Base-by-base conservation (phyloP, 768 basidiomycete genomes). In the Boletus tylopilopsis region DNA sequence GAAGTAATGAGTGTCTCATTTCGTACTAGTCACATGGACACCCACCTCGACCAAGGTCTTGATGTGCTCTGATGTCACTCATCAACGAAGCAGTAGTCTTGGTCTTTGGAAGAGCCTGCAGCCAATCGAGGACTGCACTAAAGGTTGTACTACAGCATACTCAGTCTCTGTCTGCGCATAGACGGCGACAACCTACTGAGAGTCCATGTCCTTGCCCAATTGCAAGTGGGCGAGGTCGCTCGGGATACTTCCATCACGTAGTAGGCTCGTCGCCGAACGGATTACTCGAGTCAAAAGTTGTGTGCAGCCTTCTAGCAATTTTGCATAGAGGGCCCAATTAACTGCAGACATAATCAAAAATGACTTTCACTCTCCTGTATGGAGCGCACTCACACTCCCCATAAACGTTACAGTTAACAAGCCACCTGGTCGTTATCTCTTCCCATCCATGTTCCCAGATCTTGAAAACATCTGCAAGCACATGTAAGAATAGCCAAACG, bases 291-390 rank as follows among this genome's bases (percentile, higher is more conserved):
- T 78, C 30, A 83, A 60, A 11, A 81, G 55, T 1, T 50, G 57
- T 15, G 77, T 56, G 6, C 69, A 67, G 11, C 64, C 65, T 49
- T 76, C 71, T 0, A 83, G 55, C 9, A 81, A 53, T 44, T 71
- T 69, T 27, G 67, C 70, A 50, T 79, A 80, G 22, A 82, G 64
- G 30, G 60, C 62, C 84, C 84, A 86, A 51, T 82, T 70, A 56
- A 81, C 84, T 86, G 41, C 33, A 16, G 29, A n/a, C 19, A 35
- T 36, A 53, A 55, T 47, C 33, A 48, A 29, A 18, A 36, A 5
- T 9, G 19, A 42, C 18, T 6, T 9, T 12, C 23, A 16, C n/a
- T 9, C 21, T 8, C 8, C 23, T 4, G 12, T 10, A 24, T 4
- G 32, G 21, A 43, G 47, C 8, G 19, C 15, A 64, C 81, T 61